These are phyloP conservation scores for Anacardium occidentale DNA, from an alignment of 345 rosid genomes.

Conservation along the genomic window DNA sequence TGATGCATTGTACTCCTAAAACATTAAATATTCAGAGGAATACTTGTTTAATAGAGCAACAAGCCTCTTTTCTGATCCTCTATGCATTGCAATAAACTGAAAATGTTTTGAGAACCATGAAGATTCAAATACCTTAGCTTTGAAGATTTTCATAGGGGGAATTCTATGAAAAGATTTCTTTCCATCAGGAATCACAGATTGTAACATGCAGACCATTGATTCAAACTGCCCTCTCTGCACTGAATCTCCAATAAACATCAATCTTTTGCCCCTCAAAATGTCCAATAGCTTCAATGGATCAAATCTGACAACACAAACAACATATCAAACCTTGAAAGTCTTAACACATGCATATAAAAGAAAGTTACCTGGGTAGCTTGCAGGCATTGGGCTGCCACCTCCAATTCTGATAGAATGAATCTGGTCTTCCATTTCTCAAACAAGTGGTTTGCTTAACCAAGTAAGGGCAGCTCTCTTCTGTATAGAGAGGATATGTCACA, in stretches of 20 bases:
- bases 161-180: constrained; percentile 62
- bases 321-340: no score
- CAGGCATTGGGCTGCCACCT: constrained; percentile 82
- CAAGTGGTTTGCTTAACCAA: constrained; percentile 89
- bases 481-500: constrained; percentile 64
- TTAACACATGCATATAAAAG: neutral
- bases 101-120: neutral
- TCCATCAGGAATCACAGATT: constrained; percentile 68
- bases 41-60: neutral
- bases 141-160: constrained; percentile 92
- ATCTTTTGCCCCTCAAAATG: constrained; percentile 64
- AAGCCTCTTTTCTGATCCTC: no score
- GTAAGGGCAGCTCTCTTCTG: constrained; percentile 79
- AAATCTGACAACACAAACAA: constrained; percentile 48
- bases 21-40: neutral
- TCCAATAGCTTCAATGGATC: constrained; percentile 74
- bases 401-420: constrained; percentile 79
- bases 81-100: neutral
- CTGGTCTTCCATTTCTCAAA: constrained; percentile 73
- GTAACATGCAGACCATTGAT: constrained; percentile 83
- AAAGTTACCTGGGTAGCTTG: constrained; percentile 61
- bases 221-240: constrained; percentile 90
- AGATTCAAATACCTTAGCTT: constrained; percentile 53
- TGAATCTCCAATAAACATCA: constrained; percentile 93
- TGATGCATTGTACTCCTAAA: constrained; percentile 73